Conservation (phyloP, 257 asterid species). For the Echium plantagineum region DNA sequence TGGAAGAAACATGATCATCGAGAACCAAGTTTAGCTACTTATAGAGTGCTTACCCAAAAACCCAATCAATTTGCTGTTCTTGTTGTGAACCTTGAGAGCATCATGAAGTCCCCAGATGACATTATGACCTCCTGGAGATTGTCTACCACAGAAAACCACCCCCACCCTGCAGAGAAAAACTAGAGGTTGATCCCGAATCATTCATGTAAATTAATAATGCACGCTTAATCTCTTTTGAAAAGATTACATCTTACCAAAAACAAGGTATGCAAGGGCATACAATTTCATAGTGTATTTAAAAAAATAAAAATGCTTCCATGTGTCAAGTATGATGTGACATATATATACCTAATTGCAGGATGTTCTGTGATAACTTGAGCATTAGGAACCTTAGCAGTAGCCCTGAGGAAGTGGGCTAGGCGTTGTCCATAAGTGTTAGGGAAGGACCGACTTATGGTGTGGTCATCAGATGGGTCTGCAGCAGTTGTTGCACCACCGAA, state of each 20-base stretch:
- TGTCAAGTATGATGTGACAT: too few relatives aligned
- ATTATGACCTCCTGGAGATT: slow-evolving; percentile 89
- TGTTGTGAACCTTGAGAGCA: slow-evolving; percentile 60
- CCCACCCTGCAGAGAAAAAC: slow-evolving; percentile 42
- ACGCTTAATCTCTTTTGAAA: neutral
- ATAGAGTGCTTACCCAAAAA: slow-evolving; percentile 40
- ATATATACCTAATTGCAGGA: slow-evolving; percentile 47
- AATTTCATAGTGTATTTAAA: too few relatives aligned
- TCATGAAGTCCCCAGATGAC: slow-evolving; percentile 78
- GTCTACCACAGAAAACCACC: slow-evolving; percentile 72
- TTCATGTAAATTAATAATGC: neutral
- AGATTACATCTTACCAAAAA: neutral
- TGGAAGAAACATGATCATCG: neutral
- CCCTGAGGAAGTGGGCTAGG: slow-evolving; percentile 63
- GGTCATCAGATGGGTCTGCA: slow-evolving; percentile 51
- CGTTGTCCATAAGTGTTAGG: slow-evolving; percentile 77
- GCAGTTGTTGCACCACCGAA: slow-evolving; percentile 66
- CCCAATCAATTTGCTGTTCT: slow-evolving; percentile 56
- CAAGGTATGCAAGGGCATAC: neutral
- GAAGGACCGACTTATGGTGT: slow-evolving; percentile 54
- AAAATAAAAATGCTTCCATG: too few relatives aligned
- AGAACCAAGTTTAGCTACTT: neutral
- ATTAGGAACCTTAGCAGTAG: slow-evolving; percentile 52
- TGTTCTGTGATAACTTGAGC: slow-evolving; percentile 71
- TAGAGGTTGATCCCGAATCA: neutral